Evolutionary conservation across 352 stramenopile species (phyloP).

Genomic region (Phytophthora multivora): DNA sequence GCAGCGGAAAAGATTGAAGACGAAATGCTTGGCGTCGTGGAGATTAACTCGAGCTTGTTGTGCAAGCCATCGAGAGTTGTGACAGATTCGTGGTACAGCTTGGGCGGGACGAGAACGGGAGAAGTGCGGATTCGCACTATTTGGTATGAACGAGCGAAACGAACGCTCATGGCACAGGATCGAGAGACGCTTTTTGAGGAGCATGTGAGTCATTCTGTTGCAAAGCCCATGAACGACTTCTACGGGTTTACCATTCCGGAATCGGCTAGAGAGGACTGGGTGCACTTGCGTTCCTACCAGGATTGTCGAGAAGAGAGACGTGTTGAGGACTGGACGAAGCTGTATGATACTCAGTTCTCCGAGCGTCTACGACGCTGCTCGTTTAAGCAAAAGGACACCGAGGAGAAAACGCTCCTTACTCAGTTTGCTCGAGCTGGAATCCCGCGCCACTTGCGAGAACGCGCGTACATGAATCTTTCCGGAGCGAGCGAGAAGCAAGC

Average conservation of each 20-base stretch:
- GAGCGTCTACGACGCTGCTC: constrained; percentile 36
- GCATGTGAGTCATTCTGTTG: constrained; percentile 29
- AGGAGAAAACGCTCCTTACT: constrained; percentile 39
- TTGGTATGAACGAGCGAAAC: constrained; percentile 33
- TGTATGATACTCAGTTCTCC: constrained; percentile 55
- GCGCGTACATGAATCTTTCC: constrained; percentile 77
- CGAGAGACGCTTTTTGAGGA: constrained; percentile 49
- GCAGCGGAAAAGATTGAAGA: constrained; percentile 29
- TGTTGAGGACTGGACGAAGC: constrained; percentile 62
- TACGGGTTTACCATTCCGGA: constrained; percentile 74
- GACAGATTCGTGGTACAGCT: constrained; percentile 66
- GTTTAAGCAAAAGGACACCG: constrained; percentile 36
- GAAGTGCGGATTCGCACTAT: constrained; percentile 74
- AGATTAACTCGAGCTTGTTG: constrained; percentile 52
- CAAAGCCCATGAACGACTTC: constrained; percentile 48
- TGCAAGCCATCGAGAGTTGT: constrained; percentile 36
- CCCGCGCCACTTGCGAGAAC: constrained; percentile 63
- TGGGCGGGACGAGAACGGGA: constrained; percentile 52
- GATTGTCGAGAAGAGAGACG: constrained; percentile 76
- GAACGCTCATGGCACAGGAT: constrained; percentile 23
- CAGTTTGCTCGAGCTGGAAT: constrained; percentile 56
- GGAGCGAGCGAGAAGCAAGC: constrained; percentile 60
- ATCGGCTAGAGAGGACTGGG: constrained; percentile 43
- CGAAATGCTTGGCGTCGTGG: constrained; percentile 55
- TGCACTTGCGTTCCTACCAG: constrained; percentile 72